phyloP scores from a whole-genome alignment of 1,284 basidiomycete genomes.

The Naganishia liquefaciens region DNA sequence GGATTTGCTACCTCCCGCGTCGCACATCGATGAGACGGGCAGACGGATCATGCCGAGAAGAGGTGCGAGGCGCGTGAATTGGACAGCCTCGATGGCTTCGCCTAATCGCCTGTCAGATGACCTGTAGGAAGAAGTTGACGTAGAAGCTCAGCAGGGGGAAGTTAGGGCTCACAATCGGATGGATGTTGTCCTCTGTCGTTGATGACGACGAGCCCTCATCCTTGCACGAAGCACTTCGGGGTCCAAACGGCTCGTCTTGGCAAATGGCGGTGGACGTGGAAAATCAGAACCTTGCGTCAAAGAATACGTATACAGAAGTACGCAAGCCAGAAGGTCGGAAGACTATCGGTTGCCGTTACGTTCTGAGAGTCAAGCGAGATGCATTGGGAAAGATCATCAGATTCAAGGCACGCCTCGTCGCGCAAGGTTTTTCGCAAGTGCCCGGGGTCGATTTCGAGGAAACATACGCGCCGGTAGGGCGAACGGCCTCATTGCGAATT shows the following conservation, averaged over 20 bases:
- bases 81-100: background rate
- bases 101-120: background rate
- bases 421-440: slow-evolving; percentile 46
- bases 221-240: background rate
- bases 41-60: background rate
- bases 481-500: slow-evolving; percentile 51
- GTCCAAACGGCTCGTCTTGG: background rate
- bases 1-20: background rate
- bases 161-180: background rate
- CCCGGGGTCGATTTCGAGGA: slow-evolving; percentile 55
- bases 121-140: background rate
- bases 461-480: slow-evolving; percentile 56
- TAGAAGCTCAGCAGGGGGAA: background rate
- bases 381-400: slow-evolving; percentile 38
- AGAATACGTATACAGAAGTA: background rate
- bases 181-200: background rate
- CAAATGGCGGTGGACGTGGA: background rate
- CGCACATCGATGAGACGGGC: background rate
- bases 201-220: background rate
- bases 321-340: slow-evolving; percentile 10
- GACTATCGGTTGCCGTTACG: slow-evolving; percentile 34
- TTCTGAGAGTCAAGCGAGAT: slow-evolving; percentile 37
- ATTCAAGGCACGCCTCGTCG: slow-evolving; percentile 47
- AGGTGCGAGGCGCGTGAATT: background rate
- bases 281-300: background rate